Evolutionary conservation across 371 early-diverging fungal species (phyloP).

Genomic region (Chytridium lagenaria): DNA sequence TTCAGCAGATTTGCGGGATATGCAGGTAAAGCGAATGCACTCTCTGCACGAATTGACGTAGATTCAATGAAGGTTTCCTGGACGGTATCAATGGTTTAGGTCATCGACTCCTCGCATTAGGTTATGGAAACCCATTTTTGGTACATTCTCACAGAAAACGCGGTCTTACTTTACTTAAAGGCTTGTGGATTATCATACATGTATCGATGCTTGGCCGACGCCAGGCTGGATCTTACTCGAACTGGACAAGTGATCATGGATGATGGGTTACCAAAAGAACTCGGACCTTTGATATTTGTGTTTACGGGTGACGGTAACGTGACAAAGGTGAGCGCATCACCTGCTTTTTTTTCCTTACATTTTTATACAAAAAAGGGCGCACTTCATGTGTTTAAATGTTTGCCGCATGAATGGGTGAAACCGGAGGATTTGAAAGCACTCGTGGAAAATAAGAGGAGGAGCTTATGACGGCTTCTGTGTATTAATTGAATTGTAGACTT

Average conservation of each 20-base stretch:
- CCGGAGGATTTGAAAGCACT: constrained; percentile 80
- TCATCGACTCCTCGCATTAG: constrained; percentile 85
- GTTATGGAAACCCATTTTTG: constrained; percentile 94
- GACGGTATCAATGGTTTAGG: constrained; percentile 93
- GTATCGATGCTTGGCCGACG: constrained; percentile 81
- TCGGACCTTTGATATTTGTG: constrained; percentile 89
- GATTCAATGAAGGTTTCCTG: constrained; percentile 80
- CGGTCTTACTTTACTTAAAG: constrained; percentile 2
- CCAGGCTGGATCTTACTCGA: constrained; percentile 73
- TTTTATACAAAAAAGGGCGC: constrained; percentile 68
- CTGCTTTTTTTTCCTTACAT: not conserved
- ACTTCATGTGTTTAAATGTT: constrained; percentile 82
- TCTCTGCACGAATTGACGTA: no score
- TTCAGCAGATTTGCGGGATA: constrained; percentile 96
- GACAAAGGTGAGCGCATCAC: constrained; percentile 60
- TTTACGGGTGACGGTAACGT: constrained; percentile 98
- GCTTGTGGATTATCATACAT: constrained; percentile 72
- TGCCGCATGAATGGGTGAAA: constrained; percentile 92
- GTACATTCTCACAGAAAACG: constrained; percentile 41
- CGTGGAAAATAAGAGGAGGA: constrained; percentile 70
- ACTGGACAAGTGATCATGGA: constrained; percentile 82
- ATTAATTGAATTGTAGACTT: no score
- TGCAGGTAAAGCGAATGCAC: constrained; percentile 68
- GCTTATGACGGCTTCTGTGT: no score
- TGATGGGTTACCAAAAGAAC: constrained; percentile 84